A percentile compares a stretch with the other conserved stretches of the same genome.
phyloP scores from a whole-genome alignment of 306 rosid species.

The Comarum palustre region DNA sequence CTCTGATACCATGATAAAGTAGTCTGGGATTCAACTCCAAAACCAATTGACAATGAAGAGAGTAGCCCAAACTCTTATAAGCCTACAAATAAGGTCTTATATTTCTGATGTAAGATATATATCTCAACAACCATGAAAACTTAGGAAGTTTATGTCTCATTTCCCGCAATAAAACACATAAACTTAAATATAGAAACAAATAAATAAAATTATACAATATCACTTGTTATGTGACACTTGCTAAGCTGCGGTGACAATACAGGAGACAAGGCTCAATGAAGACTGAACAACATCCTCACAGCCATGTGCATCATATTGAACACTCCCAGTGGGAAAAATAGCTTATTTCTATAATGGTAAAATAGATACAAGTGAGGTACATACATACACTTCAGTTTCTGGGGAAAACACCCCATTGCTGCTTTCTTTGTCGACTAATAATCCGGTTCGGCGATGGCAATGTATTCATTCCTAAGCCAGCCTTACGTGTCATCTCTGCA shows the following conservation, averaged over 20 bases:
- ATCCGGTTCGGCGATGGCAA: conserved; percentile 54
- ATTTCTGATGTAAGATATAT: too few species aligned
- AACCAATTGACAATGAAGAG: too few species aligned
- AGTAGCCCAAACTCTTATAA: too few species aligned
- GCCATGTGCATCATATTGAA: conserved; percentile 26
- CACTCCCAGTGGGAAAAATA: conserved; percentile 27
- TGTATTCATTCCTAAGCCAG: conserved; percentile 59
- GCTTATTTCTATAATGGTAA: conserved; percentile 32
- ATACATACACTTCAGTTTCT: conserved; percentile 30
- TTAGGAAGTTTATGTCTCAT: conserved; percentile 25
- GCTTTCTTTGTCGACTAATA: conserved; percentile 38
- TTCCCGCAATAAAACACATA: conserved; percentile 18
- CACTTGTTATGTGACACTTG: conserved; percentile 22
- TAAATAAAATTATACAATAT: conserved; percentile 24
- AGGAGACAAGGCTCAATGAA: too few species aligned
- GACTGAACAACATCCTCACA: conserved; percentile 17
- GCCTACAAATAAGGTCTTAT: too few species aligned
- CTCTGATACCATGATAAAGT: too few species aligned
- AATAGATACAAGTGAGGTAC: conserved; percentile 31
- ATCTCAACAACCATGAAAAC: conserved; percentile 20
- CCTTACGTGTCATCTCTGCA: conserved; percentile 79
- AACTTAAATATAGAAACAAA: conserved; percentile 13
- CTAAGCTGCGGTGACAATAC: conserved; percentile 17
- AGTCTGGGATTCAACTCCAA: too few species aligned
- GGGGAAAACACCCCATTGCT: conserved; percentile 27